Base-by-base conservation (phyloP, 352 stramenopile genomes). In the Phytophthora aleatoria region DNA sequence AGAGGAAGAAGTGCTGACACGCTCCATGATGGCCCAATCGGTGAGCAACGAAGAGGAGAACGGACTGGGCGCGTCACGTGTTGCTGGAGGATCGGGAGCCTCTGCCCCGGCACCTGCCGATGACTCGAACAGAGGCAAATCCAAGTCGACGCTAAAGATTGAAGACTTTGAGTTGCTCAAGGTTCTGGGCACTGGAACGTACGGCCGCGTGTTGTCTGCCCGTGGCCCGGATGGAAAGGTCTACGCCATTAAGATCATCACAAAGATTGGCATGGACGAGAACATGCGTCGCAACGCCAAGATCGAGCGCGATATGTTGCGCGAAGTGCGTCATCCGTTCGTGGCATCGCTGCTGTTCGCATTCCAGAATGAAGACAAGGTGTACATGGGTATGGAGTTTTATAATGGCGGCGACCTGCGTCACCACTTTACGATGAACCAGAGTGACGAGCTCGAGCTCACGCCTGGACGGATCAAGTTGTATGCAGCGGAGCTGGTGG, bases 371-470 rank as follows among this genome's bases (percentile, higher is more conserved):
- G 80, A 97, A 73, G 96, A 99, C 76, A 99, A 99, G 69, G 81
- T 99, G 44, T 99, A 99, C 80, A 91, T 99, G 61, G 97, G 98
- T 16, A 96, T 99, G 76, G 97, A 99, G 77, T 99, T 99, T 69
- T 98, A 97, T 82, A 97, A 97, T 45, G 97, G 97, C 35, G 97
- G 97, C 13, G 97, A 99, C 67, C 70, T 99, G 61, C 83, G 85
- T 2, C 85, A 94, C 39, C 86, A 96, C 60, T 60, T 94, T 33
- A 90, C 74, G n/a, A 49, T 92, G 58, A 89, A 79, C 67, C 72
- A 83, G 55, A 88, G 71, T 30, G 74, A 79, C 50, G 81, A 91
- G 41, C 60, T 92, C 6, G 79, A 79, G 64, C 74, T 94, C 1
- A 93, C 85, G 20, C 76, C 86, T 10, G 64, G 70, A 42, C 79